Conservation (phyloP, 768 basidiomycete species). For the Suillus decipiens region DNA sequence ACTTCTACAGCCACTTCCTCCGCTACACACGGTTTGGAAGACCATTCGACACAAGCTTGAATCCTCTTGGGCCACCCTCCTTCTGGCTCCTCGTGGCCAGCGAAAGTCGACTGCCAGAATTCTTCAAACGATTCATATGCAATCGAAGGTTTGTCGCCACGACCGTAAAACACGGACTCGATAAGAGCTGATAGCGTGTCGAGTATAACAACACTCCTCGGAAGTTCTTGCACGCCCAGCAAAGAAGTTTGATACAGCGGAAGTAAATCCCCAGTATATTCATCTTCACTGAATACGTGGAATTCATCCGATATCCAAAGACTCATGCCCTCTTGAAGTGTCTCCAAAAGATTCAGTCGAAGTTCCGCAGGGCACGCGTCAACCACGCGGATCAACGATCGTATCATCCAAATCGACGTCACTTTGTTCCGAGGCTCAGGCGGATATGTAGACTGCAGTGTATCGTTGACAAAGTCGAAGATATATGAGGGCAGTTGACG, state of each 20-base stretch:
- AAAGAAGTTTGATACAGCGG: conserved; percentile 64
- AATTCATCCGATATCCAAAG: conserved; percentile 68
- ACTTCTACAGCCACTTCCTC: neutral
- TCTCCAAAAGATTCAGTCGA: conserved; percentile 45
- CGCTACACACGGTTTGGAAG: neutral
- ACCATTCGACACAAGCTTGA: conserved; percentile 32
- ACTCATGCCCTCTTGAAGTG: conserved; percentile 53
- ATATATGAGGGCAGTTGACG: conserved; percentile 55
- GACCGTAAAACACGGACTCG: conserved; percentile 57
- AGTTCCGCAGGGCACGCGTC: conserved; percentile 57
- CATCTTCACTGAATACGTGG: conserved; percentile 48
- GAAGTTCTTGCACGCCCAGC: conserved; percentile 50
- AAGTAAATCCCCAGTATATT: conserved; percentile 61
- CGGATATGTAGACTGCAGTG: conserved; percentile 64
- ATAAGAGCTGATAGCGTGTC: conserved; percentile 51
- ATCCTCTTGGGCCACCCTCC: conserved; percentile 58
- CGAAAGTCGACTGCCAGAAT: conserved; percentile 61
- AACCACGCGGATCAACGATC: conserved; percentile 54
- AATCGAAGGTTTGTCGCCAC: conserved; percentile 45
- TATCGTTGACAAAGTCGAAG: conserved; percentile 61
- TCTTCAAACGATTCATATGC: conserved; percentile 55
- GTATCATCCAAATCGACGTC: conserved; percentile 61
- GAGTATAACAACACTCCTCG: conserved; percentile 41
- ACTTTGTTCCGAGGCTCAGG: conserved; percentile 56
- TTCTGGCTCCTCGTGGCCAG: conserved; percentile 39